Evolutionary conservation across 2,329 filamentous ascomycete genomes (phyloP).

Genomic region (Aspergillus sp.): DNA sequence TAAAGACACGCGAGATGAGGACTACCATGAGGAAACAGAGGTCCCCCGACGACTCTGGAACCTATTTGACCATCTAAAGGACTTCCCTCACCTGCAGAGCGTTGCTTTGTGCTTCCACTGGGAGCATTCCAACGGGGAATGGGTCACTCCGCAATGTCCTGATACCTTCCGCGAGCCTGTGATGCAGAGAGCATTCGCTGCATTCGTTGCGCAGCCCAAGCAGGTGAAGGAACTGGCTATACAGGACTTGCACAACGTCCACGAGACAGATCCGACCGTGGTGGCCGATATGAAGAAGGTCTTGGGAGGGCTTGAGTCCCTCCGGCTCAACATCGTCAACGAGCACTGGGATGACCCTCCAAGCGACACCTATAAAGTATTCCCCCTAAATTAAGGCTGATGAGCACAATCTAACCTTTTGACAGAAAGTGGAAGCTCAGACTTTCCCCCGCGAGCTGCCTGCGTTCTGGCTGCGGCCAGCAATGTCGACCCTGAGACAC

Average conservation of each 20-base stretch:
- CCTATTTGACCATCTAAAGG: background rate
- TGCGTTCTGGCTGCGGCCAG: slow-evolving; percentile 11
- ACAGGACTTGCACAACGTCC: slow-evolving; percentile 5
- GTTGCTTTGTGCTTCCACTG: background rate
- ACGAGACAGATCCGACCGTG: background rate
- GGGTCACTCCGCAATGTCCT: background rate
- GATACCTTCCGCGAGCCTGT: background rate
- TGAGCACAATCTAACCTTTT: background rate
- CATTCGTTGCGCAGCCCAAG: background rate
- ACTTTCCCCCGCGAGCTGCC: slow-evolving; percentile 6
- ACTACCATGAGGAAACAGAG: background rate
- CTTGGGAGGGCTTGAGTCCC: background rate
- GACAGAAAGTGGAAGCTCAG: background rate
- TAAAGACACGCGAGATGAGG: background rate
- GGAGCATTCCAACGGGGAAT: background rate
- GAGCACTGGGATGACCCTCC: background rate
- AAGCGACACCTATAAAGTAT: background rate
- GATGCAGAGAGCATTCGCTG: background rate
- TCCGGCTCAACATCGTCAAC: slow-evolving; percentile 11
- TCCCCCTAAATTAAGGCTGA: no score
- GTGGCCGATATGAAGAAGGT: background rate
- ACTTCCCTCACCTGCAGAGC: background rate
- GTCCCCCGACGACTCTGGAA: background rate
- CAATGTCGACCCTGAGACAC: slow-evolving; percentile 24
- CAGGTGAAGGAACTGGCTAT: background rate